Conservation (phyloP, 169 alveolate species). For the Condylostoma magnum region DNA sequence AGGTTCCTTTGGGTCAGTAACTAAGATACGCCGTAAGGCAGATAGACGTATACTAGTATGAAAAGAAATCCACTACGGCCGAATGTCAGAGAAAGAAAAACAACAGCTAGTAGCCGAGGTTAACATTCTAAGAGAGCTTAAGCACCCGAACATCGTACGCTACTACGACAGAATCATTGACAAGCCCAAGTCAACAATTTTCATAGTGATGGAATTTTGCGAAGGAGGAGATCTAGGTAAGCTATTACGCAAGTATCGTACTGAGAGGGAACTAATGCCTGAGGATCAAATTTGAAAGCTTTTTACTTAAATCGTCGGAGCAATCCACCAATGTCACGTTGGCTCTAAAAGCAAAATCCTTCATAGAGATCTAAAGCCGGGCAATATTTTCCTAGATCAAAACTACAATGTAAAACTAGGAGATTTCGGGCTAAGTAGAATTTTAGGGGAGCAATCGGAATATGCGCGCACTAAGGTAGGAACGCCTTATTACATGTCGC, state of each 20-base stretch:
- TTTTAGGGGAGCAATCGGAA: constrained; percentile 86
- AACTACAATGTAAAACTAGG: constrained; percentile 89
- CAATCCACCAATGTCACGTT: constrained; percentile 93
- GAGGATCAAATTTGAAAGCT: constrained; percentile 95
- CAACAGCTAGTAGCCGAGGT: constrained; percentile 95
- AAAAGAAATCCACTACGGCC: constrained; percentile 93
- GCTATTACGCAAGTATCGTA: constrained; percentile 86
- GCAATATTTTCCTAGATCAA: constrained; percentile 90
- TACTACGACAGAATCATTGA: constrained; percentile 93
- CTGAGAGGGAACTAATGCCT: constrained; percentile 86
- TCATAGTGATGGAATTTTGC: constrained; percentile 95
- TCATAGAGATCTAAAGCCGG: constrained; percentile 96
- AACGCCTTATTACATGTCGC: constrained; percentile 97
- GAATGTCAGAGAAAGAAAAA: constrained; percentile 94
- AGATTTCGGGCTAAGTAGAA: constrained; percentile 95
- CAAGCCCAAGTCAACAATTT: constrained; percentile 86
- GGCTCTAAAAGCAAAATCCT: constrained; percentile 84
- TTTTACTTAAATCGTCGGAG: constrained; percentile 90
- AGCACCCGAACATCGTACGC: constrained; percentile 93
- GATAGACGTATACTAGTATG: constrained; percentile 88
- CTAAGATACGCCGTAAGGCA: constrained; percentile 65
- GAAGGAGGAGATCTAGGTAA: constrained; percentile 95
- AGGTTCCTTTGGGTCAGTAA: constrained; percentile 86
- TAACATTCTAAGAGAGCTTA: constrained; percentile 92
- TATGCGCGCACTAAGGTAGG: constrained; percentile 95